Evolutionary conservation across 495 filamentous ascomycete species (phyloP).

Genomic region (Talaromyces trachyspermus): DNA sequence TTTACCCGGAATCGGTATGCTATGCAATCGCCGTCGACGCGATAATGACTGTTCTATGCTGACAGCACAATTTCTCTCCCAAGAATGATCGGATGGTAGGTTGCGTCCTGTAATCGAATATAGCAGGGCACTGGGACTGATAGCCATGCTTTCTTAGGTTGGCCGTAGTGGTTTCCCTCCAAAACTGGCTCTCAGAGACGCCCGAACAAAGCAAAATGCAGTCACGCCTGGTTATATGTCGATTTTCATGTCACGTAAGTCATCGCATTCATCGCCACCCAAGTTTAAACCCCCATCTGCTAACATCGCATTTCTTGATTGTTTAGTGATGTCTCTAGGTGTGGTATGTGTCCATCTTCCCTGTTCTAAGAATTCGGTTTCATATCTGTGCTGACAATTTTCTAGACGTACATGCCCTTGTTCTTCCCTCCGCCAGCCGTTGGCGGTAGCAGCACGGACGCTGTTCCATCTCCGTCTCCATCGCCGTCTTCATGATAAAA

Average conservation of each 20-base stretch:
- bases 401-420: constrained; percentile 71
- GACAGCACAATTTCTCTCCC: neutral
- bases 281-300: too few species aligned
- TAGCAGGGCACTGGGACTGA: too few species aligned
- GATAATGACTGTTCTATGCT: neutral
- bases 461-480: constrained; percentile 35
- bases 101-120: too few species aligned
- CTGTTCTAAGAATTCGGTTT: constrained; percentile 4
- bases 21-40: too few species aligned
- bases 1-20: constrained; percentile 84
- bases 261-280: too few species aligned
- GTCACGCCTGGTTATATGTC: constrained; percentile 76
- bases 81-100: constrained; percentile 75
- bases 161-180: constrained; percentile 73
- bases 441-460: constrained; percentile 35
- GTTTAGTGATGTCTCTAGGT: constrained; percentile 65
- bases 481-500: constrained; percentile 15
- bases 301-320: neutral
- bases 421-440: constrained; percentile 60
- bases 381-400: constrained; percentile 1
- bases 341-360: constrained; percentile 45
- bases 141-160: constrained; percentile 59
- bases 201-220: constrained; percentile 60
- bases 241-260: constrained; percentile 78
- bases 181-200: constrained; percentile 80